Percentiles rank a stretch among this genome's conserved stretches.
phyloP scores from a whole-genome alignment of 164 flowering plant species.

The Liriodendron chinense region DNA sequence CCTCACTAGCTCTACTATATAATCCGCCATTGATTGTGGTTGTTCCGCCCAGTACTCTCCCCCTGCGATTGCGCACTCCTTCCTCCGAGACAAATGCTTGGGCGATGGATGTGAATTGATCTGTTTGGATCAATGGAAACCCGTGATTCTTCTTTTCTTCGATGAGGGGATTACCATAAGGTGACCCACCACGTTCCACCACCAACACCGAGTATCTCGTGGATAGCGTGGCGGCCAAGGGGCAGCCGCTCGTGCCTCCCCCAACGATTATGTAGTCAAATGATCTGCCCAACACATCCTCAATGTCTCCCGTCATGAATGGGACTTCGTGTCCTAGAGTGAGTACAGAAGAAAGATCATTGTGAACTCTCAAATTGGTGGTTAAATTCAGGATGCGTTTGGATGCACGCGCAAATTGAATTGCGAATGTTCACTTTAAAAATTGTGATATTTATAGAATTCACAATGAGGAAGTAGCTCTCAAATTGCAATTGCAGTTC shows the following conservation, averaged over 20 bases:
- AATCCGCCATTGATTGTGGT: constrained; percentile 40
- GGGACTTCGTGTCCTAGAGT: constrained; percentile 13
- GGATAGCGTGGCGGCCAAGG: constrained; percentile 44
- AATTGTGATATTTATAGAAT: too few species aligned
- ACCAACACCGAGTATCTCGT: constrained; percentile 31
- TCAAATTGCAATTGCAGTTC: too few species aligned
- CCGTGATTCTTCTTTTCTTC: constrained; percentile 17
- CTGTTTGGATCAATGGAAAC: constrained; percentile 20
- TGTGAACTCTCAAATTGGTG: too few species aligned
- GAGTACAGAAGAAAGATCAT: too few species aligned
- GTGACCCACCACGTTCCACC: constrained; percentile 28
- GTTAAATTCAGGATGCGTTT: too few species aligned
- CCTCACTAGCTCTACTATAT: constrained; percentile 35
- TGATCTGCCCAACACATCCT: constrained; percentile 30
- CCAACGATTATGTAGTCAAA: constrained; percentile 48
- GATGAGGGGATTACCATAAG: constrained; percentile 16
- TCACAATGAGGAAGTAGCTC: too few species aligned
- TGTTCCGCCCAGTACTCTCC: constrained; percentile 41
- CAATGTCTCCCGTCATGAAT: constrained; percentile 28
- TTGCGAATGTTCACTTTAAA: too few species aligned
- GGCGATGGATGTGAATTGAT: constrained; percentile 29
- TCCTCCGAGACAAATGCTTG: constrained; percentile 38
- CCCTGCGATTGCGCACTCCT: constrained; percentile 32
- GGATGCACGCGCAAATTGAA: too few species aligned
- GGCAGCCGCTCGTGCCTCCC: constrained; percentile 50